Conservation (phyloP, 2,329 filamentous ascomycete species). For the Aspergillus melleus region DNA sequence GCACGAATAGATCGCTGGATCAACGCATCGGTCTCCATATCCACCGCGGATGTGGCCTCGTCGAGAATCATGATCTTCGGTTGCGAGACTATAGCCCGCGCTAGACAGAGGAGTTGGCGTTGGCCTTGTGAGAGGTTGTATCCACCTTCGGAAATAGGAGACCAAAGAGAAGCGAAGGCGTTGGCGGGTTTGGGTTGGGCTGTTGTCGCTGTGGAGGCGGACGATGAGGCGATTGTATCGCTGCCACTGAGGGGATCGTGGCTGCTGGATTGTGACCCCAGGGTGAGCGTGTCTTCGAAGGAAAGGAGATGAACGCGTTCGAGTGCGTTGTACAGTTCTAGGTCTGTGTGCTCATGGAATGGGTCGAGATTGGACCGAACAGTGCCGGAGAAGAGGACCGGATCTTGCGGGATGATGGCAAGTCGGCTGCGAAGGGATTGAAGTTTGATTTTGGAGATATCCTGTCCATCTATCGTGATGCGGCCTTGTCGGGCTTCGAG, state of each 20-base stretch:
- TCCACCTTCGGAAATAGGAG: slow-evolving; percentile 68
- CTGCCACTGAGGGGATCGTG: slow-evolving; percentile 11
- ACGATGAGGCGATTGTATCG: slow-evolving; percentile 9
- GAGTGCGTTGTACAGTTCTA: slow-evolving; percentile 67
- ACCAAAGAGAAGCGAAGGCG: slow-evolving; percentile 62
- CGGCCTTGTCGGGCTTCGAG: slow-evolving; percentile 22
- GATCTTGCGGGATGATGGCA: slow-evolving; percentile 80
- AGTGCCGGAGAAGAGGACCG: slow-evolving; percentile 77
- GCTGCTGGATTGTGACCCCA: slow-evolving; percentile 13
- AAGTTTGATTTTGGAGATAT: slow-evolving; percentile 49
- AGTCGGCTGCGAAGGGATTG: slow-evolving; percentile 67
- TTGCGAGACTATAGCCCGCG: slow-evolving; percentile 59
- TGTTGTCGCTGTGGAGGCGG: slow-evolving; percentile 1
- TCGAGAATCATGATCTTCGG: slow-evolving; percentile 79
- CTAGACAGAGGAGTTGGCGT: slow-evolving; percentile 28
- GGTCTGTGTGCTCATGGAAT: slow-evolving; percentile 68
- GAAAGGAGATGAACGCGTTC: slow-evolving; percentile 67
- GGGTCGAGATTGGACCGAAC: slow-evolving; percentile 75
- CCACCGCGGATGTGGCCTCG: slow-evolving; percentile 76
- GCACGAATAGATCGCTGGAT: slow-evolving; percentile 73
- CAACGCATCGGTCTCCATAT: slow-evolving; percentile 72
- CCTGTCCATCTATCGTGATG: slow-evolving; percentile 28
- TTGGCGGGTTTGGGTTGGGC: slow-evolving; percentile 14
- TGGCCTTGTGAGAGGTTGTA: slow-evolving; percentile 54
- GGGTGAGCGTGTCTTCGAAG: slow-evolving; percentile 40